Conservation (phyloP, 805 yeast species). For the Schwanniomyces sp. region DNA sequence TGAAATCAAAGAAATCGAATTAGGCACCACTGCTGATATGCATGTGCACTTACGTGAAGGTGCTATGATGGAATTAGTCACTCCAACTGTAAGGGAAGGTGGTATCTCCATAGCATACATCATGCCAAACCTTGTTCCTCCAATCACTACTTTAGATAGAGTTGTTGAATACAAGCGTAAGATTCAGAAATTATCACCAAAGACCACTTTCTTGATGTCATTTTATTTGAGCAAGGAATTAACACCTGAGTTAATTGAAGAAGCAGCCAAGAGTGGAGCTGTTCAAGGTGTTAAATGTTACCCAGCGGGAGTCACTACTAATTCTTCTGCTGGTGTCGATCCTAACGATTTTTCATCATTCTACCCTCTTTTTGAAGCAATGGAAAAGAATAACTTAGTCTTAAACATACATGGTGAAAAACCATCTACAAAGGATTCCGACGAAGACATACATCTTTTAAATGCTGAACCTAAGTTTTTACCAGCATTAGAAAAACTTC, state of each 20-base stretch:
- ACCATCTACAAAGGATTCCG: slow-evolving; percentile 57
- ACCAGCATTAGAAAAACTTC: slow-evolving; percentile 82
- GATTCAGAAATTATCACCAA: slow-evolving; percentile 67
- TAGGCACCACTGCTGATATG: slow-evolving; percentile 83
- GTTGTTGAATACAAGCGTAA: slow-evolving; percentile 68
- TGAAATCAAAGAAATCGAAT: slow-evolving; percentile 34
- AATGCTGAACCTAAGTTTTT: slow-evolving; percentile 92
- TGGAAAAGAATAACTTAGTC: slow-evolving; percentile 76
- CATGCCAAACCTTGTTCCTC: slow-evolving; percentile 97
- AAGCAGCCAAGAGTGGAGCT: slow-evolving; percentile 68
- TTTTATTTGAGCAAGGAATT: slow-evolving; percentile 75
- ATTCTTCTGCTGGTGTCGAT: slow-evolving; percentile 87
- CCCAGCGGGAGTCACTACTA: slow-evolving; percentile 99
- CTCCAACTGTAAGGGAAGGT: slow-evolving; percentile 89
- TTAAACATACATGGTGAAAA: slow-evolving; percentile 95
- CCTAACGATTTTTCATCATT: slow-evolving; percentile 87
- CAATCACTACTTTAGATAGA: slow-evolving; percentile 72
- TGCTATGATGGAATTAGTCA: slow-evolving; percentile 83
- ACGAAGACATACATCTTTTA: slow-evolving; percentile 74
- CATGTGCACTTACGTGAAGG: slow-evolving; percentile 97
- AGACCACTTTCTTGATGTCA: slow-evolving; percentile 89
- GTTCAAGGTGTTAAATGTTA: slow-evolving; percentile 92
- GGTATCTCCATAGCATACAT: slow-evolving; percentile 90
- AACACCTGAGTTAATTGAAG: slow-evolving; percentile 81
- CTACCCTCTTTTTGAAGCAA: slow-evolving; percentile 85